Conservation (phyloP, 2,329 filamentous ascomycete species). For the Fusarium udum region DNA sequence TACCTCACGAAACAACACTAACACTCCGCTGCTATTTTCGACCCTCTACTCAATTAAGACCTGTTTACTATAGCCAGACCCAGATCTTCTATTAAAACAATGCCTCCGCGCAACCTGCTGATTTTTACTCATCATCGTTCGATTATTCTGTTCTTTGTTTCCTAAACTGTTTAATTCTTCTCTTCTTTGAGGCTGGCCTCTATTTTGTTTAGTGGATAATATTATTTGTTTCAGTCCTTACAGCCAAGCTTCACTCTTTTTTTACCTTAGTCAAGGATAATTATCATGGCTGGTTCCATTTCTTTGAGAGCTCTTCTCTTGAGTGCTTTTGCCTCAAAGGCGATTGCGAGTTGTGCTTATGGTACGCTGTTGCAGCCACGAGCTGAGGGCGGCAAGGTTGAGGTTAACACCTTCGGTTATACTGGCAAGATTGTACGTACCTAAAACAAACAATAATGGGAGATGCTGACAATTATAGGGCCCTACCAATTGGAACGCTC, state of each 20-base stretch:
- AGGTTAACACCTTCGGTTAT: slow-evolving; percentile 50
- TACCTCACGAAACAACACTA: not conserved
- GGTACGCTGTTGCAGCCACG: slow-evolving; percentile 50
- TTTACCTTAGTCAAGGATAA: not conserved
- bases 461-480: slow-evolving; percentile 43
- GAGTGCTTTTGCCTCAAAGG: slow-evolving; percentile 25
- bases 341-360: slow-evolving; percentile 51
- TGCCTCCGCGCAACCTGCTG: slow-evolving; percentile 7
- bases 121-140: slow-evolving; percentile 27
- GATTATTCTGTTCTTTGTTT: slow-evolving; percentile 12
- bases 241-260: not conserved
- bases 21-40: not conserved
- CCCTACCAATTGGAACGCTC: slow-evolving; percentile 62
- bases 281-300: slow-evolving; percentile 26
- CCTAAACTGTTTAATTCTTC: not conserved
- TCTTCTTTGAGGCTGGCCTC: slow-evolving; percentile 26
- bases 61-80: not conserved
- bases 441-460: not conserved
- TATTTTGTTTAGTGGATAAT: slow-evolving; percentile 6
- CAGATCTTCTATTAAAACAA: slow-evolving; percentile 17
- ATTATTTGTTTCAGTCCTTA: not conserved
- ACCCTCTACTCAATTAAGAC: not conserved
- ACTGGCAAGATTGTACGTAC: slow-evolving; percentile 10
- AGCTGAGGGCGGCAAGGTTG: slow-evolving; percentile 44
- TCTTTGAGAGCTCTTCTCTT: slow-evolving; percentile 11